phyloP scores from a whole-genome alignment of 2,329 filamentous ascomycete genomes.

The Sclerotinia spermophila region DNA sequence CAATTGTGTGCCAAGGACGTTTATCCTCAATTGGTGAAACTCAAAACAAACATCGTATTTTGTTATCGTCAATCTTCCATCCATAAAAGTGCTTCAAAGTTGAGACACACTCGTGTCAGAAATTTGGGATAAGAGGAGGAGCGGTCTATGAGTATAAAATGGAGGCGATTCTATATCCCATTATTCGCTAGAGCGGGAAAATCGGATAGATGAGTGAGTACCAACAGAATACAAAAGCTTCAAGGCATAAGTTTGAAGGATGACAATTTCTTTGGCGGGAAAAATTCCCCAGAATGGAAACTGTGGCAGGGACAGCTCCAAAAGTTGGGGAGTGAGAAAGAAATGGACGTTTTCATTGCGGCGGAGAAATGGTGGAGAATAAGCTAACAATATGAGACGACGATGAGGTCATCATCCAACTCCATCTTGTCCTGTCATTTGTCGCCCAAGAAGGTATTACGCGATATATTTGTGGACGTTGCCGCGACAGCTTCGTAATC shows the following conservation, averaged over 20 bases:
- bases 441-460: neutral
- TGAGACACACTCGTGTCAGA: neutral
- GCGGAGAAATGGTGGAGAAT: neutral
- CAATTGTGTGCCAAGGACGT: neutral
- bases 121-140: neutral
- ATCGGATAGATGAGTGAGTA: neutral
- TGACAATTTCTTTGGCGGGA: neutral
- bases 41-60: neutral
- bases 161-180: neutral
- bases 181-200: neutral
- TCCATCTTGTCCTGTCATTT: neutral
- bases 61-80: neutral
- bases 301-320: no score
- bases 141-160: neutral
- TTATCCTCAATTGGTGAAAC: constrained; percentile 1
- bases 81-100: neutral
- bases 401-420: constrained; percentile 3
- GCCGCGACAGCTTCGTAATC: neutral
- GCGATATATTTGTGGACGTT: neutral
- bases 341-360: neutral
- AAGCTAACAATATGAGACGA: neutral
- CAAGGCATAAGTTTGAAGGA: neutral
- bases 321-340: neutral
- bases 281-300: neutral
- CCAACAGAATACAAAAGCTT: neutral